These are phyloP conservation scores for Handroanthus guayacan DNA, from an alignment of 257 asterid species.

Conservation along the genomic window DNA sequence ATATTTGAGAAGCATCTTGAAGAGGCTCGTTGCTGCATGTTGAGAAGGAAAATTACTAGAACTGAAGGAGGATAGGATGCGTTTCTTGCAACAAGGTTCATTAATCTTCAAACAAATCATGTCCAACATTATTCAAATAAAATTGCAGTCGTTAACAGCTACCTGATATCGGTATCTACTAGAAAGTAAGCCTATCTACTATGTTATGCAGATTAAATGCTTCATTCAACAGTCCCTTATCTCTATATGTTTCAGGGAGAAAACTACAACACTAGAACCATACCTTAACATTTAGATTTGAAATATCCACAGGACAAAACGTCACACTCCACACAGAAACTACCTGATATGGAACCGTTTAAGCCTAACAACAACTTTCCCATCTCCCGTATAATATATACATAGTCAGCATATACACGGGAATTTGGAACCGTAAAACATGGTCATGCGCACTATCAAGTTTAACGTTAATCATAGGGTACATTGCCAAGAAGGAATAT, in stretches of 20 bases:
- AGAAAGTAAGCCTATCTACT: neutral
- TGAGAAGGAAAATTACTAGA: too few relatives aligned
- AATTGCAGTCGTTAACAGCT: too few relatives aligned
- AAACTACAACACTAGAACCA: neutral
- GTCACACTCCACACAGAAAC: neutral
- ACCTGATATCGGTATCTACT: too few relatives aligned
- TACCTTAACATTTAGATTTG: neutral
- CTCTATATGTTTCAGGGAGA: neutral
- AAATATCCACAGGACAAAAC: neutral
- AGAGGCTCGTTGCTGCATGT: slow-evolving; percentile 54
- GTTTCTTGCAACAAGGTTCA: neutral
- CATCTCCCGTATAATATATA: neutral
- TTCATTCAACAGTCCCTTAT: neutral
- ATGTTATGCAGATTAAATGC: neutral
- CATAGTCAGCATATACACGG: neutral
- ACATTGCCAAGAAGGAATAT: neutral
- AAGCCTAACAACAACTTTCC: neutral
- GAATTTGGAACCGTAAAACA: neutral
- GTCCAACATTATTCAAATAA: neutral
- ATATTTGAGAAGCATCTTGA: slow-evolving; percentile 63
- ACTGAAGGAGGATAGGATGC: neutral
- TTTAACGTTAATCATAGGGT: neutral
- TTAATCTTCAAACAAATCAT: neutral
- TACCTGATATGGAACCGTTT: neutral
- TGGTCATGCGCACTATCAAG: neutral